Evolutionary conservation across 441 rosid genomes (phyloP).

Genomic region (Adansonia grandidieri): DNA sequence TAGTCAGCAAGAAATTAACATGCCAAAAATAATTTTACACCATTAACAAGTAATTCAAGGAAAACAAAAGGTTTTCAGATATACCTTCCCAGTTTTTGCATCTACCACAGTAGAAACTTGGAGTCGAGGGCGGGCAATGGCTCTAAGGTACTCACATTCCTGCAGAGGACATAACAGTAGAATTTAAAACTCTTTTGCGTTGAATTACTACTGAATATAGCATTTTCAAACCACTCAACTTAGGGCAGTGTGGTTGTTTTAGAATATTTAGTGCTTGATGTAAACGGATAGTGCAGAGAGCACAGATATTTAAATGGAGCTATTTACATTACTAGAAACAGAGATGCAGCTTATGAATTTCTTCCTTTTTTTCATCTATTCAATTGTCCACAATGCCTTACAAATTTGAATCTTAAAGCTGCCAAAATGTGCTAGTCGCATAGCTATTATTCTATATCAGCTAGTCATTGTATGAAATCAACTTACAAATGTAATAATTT

Average conservation of each 20-base stretch:
- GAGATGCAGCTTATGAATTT: background rate
- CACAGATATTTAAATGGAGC: background rate
- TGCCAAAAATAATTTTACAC: background rate
- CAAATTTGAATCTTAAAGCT: background rate
- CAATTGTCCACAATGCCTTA: background rate
- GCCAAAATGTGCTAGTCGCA: background rate
- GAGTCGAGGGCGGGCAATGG: slow-evolving; percentile 81
- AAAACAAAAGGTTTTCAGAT: slow-evolving; percentile 17
- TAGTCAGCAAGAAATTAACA: background rate
- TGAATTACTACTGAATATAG: background rate
- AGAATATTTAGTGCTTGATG: background rate
- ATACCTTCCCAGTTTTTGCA: slow-evolving; percentile 86
- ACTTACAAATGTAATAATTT: background rate
- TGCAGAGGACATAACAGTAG: slow-evolving; percentile 38
- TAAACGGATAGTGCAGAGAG: slow-evolving; percentile 5
- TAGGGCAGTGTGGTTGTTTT: background rate
- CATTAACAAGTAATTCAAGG: background rate
- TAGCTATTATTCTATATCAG: background rate
- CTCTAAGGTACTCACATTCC: slow-evolving; percentile 96
- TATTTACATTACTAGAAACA: background rate
- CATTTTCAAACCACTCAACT: slow-evolving; percentile 15
- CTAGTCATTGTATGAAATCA: background rate
- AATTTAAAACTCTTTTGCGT: slow-evolving; percentile 13
- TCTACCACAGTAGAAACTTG: slow-evolving; percentile 85
- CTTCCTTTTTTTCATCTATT: background rate